Base-by-base conservation (phyloP, 345 rosid genomes). In the Murraya koenigii region DNA sequence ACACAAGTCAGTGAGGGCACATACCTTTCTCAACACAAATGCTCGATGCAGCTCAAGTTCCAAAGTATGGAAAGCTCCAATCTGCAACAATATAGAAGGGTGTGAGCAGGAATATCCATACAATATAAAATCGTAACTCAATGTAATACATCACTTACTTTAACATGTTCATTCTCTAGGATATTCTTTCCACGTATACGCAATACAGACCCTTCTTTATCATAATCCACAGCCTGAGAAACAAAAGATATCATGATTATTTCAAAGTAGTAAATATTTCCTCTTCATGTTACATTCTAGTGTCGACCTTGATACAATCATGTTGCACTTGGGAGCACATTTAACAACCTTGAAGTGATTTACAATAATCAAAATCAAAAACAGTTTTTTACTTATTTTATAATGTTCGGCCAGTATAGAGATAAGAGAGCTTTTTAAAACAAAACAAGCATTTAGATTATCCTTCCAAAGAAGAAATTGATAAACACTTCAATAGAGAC, bases 61-160 rank as follows among this genome's bases (percentile, higher is more conserved):
- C 76, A 95, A 79, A 71, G 99, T 95, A 82, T 95, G 99, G 76
- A 89, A 95, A 19, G 95, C 96, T 70, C 99, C 99, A 69, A 95
- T 92, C 99, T 95, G 88, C 71, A 47, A 78, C 28, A 79, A 74
- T 52, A 64, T 66, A 39, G 36, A 78, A 66, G 56, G 70, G 76
- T 7, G 20, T 3, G 9, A 35, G 59, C 7, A 25, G 11, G 28
- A 39, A 69, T 23, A 20, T 28, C 28, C 60, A 35, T 75, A 26
- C 30, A 54, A 58, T 15, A 63, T 17, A 65, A 63, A 77, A 20
- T 19, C 33, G 19, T 67, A 77, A 14, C 13, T 67, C 44, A 56
- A 77, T 17, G 33, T 10, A 63, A 36, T 26, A 22, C 30, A 62
- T 35, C 72, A 77, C 76, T 58, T 81, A 94, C 99, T 91, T 93